Evolutionary conservation across 1,139 yeast genomes (phyloP), one percentile per base, ranked within the genome.

Genomic region (Blastobotrys raffinosifermentans): DNA sequence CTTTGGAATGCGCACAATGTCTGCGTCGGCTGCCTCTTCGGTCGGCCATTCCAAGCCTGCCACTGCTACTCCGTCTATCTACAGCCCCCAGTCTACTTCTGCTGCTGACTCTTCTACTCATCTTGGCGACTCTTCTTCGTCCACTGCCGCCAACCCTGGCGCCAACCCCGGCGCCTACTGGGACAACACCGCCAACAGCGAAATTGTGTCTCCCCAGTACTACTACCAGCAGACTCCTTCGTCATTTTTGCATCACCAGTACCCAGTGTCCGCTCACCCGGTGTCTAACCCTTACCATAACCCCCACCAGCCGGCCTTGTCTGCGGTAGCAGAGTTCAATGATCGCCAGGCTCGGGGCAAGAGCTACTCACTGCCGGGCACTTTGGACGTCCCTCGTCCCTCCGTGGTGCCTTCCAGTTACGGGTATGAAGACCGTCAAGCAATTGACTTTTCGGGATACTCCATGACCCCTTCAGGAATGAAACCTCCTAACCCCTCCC

Each of bases 141-240:
- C 16, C 30, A 30, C 26, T 11, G 26, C 22, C 2, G 26, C 31
- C 26, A 26, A 23, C 26, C 18, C 34, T 8, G 31, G 23, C 25
- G 26, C 34, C 21, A 22, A 31, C 19, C 17, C 39, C 6, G 31
- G 33, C 29, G 45, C 50, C 5, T 49, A 50, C 38, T 50, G 54
- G 54, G 54, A 50, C 32, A 50, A 49, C 29, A 40, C 48, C 9
- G 37, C 48, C 19, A 50, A 50, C 38, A 41, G 45, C 20, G 54
- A 50, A 38, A 41, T 46, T 16, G 51, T 49, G 11, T 44, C 52
- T 11, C 53, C 51, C 15, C 44, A 46, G 34, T 45, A 40, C 37
- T 32, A 38, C 32, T 11, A 25, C 34, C 38, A 34, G 25, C 35
- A 21, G 25, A 37, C 32, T 10, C 37, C 40, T 11, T 31, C 33